Conservation (phyloP, 2,329 filamentous ascomycete genomes). For the Purpureocillium lavendulum region DNA sequence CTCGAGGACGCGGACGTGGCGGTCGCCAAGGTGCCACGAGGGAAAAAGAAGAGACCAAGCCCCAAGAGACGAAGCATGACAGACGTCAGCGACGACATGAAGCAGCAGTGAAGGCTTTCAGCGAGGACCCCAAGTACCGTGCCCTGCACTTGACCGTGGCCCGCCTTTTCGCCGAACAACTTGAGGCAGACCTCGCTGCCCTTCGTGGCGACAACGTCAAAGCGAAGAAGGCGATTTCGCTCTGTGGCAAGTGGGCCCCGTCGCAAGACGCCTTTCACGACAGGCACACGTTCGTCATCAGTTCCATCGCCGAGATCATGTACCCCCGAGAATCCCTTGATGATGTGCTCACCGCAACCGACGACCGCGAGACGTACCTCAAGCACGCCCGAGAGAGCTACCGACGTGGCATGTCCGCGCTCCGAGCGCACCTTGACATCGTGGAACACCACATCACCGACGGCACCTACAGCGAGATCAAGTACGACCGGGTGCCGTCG, state of each 20-base stretch:
- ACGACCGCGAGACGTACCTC: slow-evolving; percentile 41
- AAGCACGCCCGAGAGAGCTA: slow-evolving; percentile 45
- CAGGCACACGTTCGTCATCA: slow-evolving; percentile 47
- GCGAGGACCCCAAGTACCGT: slow-evolving; percentile 36
- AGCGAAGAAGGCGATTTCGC: slow-evolving; percentile 37
- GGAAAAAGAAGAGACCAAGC: not conserved
- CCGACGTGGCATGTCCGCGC: slow-evolving; percentile 39
- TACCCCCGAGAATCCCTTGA: slow-evolving; percentile 26
- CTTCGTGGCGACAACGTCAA: slow-evolving; percentile 29
- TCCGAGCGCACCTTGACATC: slow-evolving; percentile 43
- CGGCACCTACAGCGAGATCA: slow-evolving; percentile 38
- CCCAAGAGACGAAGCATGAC: slow-evolving; percentile 4
- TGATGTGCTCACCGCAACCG: slow-evolving; percentile 20
- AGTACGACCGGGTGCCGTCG: slow-evolving; percentile 48
- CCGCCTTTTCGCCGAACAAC: slow-evolving; percentile 47
- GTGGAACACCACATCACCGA: slow-evolving; percentile 44
- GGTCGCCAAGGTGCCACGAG: too few relatives aligned
- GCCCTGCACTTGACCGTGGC: slow-evolving; percentile 44
- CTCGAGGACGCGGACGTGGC: too few relatives aligned
- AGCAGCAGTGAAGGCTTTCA: slow-evolving; percentile 29
- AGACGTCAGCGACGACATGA: slow-evolving; percentile 31
- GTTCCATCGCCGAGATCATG: slow-evolving; percentile 48
- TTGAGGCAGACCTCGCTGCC: slow-evolving; percentile 34
- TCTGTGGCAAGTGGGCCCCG: slow-evolving; percentile 55
- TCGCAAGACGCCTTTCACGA: slow-evolving; percentile 47